phyloP scores from a whole-genome alignment of 2,329 filamentous ascomycete species.

The Paraconiothyrium sp. region DNA sequence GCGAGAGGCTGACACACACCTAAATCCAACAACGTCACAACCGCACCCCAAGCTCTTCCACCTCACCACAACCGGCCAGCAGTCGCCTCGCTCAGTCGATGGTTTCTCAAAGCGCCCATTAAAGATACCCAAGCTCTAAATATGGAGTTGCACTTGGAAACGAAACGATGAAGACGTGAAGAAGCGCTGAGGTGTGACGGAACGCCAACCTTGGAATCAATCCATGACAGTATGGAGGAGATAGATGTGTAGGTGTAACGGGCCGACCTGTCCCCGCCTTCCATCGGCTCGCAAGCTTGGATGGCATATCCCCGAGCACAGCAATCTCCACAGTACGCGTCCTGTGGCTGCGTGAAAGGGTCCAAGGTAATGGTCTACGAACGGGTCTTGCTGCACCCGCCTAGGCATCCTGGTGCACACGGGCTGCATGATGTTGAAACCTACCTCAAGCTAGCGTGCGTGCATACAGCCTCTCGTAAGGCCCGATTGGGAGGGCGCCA shows the following conservation, averaged over 20 bases:
- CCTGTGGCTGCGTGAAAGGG: slow-evolving; percentile 30
- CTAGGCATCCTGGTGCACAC: slow-evolving; percentile 35
- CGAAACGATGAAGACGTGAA: slow-evolving; percentile 32
- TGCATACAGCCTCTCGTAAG: slow-evolving; percentile 39
- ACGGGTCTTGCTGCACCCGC: slow-evolving; percentile 47
- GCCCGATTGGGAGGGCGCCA: slow-evolving; percentile 35
- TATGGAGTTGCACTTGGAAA: slow-evolving; percentile 33
- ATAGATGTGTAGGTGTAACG: not conserved
- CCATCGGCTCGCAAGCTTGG: slow-evolving; percentile 1
- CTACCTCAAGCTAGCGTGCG: slow-evolving; percentile 41
- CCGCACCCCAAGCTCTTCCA: slow-evolving; percentile 27
- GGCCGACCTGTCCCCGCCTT: not conserved
- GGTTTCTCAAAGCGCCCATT: slow-evolving; percentile 29
- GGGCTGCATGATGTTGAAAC: slow-evolving; percentile 50
- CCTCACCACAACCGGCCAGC: slow-evolving; percentile 35
- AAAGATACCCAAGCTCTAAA: slow-evolving; percentile 19
- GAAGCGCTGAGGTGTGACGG: slow-evolving; percentile 32
- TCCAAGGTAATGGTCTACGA: slow-evolving; percentile 29
- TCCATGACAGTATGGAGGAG: not conserved
- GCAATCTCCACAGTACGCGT: slow-evolving; percentile 34
- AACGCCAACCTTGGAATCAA: not conserved
- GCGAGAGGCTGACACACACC: slow-evolving; percentile 30
- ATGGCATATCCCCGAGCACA: slow-evolving; percentile 21
- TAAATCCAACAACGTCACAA: slow-evolving; percentile 25
- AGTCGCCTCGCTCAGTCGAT: slow-evolving; percentile 22